Evolutionary conservation across 345 rosid genomes (phyloP), one percentile per base, ranked within the genome.

Genomic region (Corymbia maculata): DNA sequence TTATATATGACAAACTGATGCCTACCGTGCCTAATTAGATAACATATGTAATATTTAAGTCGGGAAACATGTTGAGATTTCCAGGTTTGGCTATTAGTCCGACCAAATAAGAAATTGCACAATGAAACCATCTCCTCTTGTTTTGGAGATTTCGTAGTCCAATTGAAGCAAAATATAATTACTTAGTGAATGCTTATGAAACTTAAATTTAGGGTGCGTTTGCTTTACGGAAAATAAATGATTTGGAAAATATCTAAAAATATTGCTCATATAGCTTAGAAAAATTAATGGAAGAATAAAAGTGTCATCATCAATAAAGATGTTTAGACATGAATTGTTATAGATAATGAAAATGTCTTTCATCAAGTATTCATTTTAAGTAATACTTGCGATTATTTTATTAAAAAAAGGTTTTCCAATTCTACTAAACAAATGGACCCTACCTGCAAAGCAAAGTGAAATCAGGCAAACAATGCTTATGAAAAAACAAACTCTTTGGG

Each of bases 321-420:
- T 52, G 22, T 52, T 52, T 52, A 52, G 55, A 52, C 0, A 52
- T 52, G 7, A 16, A 0, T 52, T 52, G 8, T 52, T 52, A 52
- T 52, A 7, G 2, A 19, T 2, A 52, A 52, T 52, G 21, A 52
- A 52, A 52, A 52, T 0, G 17, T 52, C 15, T 52, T 6, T 52
- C 17, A 52, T 52, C 17, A 52, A 52, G 8, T 52, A 6, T 52
- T 52, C 55, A 52, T 6, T 52, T 52, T 21, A 52, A 52, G 57
- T 22, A 52, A 52, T 52, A 2, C 2, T 1, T 16, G 22, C 16
- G 19, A 52, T 52, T 52, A 52, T 52, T 52, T 52, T 36, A 36
- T 17, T 1, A 1, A 51, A 1, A 16, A 16, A 52, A 52, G 0
- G 0, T 53, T 53, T 21, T 55, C 8, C 12, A 55, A 55, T 55